Percentiles rank a stretch among this genome's conserved stretches.
Conservation (phyloP, 805 yeast species). For the Teunomyces kruisii region DNA sequence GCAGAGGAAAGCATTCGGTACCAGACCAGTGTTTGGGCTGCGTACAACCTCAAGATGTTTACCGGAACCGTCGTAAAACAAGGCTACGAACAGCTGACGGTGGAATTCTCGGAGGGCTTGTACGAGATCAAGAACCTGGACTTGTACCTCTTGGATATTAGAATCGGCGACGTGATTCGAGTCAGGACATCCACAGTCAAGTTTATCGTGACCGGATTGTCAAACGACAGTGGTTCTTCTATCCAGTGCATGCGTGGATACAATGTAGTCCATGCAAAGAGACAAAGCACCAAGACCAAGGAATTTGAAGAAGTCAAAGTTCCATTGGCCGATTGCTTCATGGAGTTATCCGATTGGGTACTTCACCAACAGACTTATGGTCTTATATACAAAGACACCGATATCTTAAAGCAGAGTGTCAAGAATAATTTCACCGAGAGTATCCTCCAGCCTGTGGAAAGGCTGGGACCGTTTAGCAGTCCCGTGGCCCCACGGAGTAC, state of each 20-base stretch:
- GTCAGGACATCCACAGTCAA: constrained; percentile 27
- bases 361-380: constrained; percentile 34
- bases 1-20: constrained; percentile 12
- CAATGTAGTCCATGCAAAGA: constrained; percentile 44
- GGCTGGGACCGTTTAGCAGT: neutral
- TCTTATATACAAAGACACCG: constrained; percentile 17
- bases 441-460: neutral
- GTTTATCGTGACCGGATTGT: constrained; percentile 49
- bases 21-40: constrained; percentile 51
- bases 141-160: constrained; percentile 49
- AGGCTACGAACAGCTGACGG: constrained; percentile 28
- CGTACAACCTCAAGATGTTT: constrained; percentile 46
- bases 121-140: constrained; percentile 36
- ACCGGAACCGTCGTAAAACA: constrained; percentile 45
- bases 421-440: neutral
- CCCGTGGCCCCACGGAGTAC: neutral
- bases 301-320: constrained; percentile 16
- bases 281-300: constrained; percentile 15
- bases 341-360: constrained; percentile 42
- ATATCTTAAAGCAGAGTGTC: constrained; percentile 18
- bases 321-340: constrained; percentile 30
- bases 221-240: constrained; percentile 15
- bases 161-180: constrained; percentile 55
- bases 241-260: constrained; percentile 63
- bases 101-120: constrained; percentile 41